Evolutionary conservation across 352 stramenopile genomes (phyloP).

Genomic region (Globisporangium iwayamae): DNA sequence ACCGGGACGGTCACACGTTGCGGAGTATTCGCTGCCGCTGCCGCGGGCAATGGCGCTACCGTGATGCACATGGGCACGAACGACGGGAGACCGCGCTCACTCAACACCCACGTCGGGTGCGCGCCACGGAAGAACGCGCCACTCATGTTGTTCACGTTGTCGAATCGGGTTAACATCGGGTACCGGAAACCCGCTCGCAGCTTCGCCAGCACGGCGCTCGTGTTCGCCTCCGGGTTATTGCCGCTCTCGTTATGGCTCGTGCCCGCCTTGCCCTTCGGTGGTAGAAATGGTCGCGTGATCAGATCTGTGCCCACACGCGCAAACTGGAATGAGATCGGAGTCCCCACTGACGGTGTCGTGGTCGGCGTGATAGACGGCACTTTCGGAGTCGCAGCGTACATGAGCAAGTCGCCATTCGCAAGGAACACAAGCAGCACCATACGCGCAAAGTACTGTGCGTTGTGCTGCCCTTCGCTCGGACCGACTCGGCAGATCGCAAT

Average conservation of each 20-base stretch:
- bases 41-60: conserved; percentile 19
- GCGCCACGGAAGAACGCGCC: conserved; percentile 82
- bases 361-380: conserved; percentile 22
- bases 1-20: conserved; percentile 66
- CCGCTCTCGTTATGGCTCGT: conserved; percentile 44
- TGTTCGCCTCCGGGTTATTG: conserved; percentile 58
- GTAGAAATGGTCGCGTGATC: conserved; percentile 73
- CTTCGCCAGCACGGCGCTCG: conserved; percentile 62
- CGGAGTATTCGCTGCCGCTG: conserved; percentile 21
- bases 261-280: conserved; percentile 48
- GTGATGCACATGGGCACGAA: conserved; percentile 78
- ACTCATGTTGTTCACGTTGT: conserved; percentile 85
- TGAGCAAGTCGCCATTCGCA: conserved; percentile 78
- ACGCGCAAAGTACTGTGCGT: conserved; percentile 65
- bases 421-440: conserved; percentile 86
- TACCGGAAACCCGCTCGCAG: conserved; percentile 80
- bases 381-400: conserved; percentile 68
- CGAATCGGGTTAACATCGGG: conserved; percentile 78
- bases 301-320: conserved; percentile 60
- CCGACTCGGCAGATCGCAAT: conserved; percentile 80
- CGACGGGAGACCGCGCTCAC: conserved; percentile 56
- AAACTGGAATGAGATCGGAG: conserved; percentile 51
- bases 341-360: conserved; percentile 12
- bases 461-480: conserved; percentile 65
- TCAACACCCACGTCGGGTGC: conserved; percentile 81